phyloP scores from a whole-genome alignment of 495 filamentous ascomycete genomes.

The Hypoxylon fragiforme region DNA sequence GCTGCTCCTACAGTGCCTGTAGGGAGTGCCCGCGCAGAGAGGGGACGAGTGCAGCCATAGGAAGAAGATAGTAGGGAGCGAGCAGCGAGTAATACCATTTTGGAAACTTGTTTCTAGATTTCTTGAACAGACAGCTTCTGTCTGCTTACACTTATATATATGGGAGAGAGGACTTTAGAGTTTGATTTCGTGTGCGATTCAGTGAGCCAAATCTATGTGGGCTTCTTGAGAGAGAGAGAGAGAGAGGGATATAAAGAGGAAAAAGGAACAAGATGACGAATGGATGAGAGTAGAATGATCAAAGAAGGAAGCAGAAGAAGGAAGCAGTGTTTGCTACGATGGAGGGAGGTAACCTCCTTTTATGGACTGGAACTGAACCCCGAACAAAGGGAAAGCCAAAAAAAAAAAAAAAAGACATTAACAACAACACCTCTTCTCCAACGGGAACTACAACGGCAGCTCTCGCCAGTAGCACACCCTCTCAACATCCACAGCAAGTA shows the following conservation, averaged over 20 bases:
- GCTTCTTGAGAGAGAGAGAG: too few species aligned
- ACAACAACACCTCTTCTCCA: too few species aligned
- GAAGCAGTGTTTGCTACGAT: constrained; percentile 7
- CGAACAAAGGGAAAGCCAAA: constrained; percentile 16
- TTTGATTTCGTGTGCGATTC: constrained; percentile 5
- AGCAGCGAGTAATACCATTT: constrained; percentile 57
- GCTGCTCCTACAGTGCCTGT: constrained; percentile 20
- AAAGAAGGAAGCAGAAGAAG: constrained; percentile 4
- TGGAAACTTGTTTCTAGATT: constrained; percentile 37
- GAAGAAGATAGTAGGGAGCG: constrained; percentile 41
- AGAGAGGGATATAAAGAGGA: too few species aligned
- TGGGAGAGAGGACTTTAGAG: too few species aligned
- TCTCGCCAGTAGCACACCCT: constrained; percentile 17
- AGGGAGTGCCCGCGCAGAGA: constrained; percentile 28
- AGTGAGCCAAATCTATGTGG: neutral
- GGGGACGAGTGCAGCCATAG: constrained; percentile 38
- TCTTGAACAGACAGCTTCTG: neutral
- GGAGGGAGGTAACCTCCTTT: constrained; percentile 30
- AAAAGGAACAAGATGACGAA: constrained; percentile 16
- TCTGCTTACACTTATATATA: too few species aligned
- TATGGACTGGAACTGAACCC: constrained; percentile 25
- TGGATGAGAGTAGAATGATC: constrained; percentile 18
- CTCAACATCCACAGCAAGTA: constrained; percentile 25
- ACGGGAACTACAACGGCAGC: constrained; percentile 16
- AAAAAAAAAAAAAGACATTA: too few species aligned